Evolutionary conservation across 345 rosid genomes (phyloP).

Genomic region (Toxicodendron radicans): DNA sequence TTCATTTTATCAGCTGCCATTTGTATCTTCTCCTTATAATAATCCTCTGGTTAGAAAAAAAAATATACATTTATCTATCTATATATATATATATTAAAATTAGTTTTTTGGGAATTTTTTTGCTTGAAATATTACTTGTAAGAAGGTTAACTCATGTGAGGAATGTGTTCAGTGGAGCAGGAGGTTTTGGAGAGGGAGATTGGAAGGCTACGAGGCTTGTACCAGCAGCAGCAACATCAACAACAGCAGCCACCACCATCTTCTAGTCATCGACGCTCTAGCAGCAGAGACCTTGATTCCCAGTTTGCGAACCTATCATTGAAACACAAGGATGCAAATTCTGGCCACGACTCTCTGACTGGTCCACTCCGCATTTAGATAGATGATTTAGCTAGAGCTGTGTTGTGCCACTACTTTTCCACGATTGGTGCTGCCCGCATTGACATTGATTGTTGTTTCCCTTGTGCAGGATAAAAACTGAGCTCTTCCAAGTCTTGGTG

Average conservation of each 20-base stretch:
- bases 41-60: background rate
- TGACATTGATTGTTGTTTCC: constrained; percentile 28
- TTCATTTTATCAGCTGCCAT: background rate
- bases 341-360: constrained; percentile 60
- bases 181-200: constrained; percentile 94
- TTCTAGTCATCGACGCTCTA: constrained; percentile 64
- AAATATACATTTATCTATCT: too few relatives aligned
- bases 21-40: background rate
- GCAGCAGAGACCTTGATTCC: constrained; percentile 86
- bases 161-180: constrained; percentile 78
- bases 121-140: background rate
- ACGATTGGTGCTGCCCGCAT: constrained; percentile 5
- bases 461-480: constrained; percentile 26
- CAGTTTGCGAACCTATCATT: constrained; percentile 82
- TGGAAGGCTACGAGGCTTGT: constrained; percentile 69
- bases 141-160: constrained; percentile 11
- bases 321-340: constrained; percentile 62
- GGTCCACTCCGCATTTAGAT: constrained; percentile 65
- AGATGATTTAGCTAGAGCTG: constrained; percentile 25
- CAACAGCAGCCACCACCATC: constrained; percentile 56
- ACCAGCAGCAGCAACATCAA: constrained; percentile 61
- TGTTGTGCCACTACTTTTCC: constrained; percentile 25
- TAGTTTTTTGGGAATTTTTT: background rate
- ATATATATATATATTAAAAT: background rate
- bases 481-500: constrained; percentile 28